Evolutionary conservation across 2,329 filamentous ascomycete species (phyloP).

Genomic region (Arthrobotrys sphaeroides): DNA sequence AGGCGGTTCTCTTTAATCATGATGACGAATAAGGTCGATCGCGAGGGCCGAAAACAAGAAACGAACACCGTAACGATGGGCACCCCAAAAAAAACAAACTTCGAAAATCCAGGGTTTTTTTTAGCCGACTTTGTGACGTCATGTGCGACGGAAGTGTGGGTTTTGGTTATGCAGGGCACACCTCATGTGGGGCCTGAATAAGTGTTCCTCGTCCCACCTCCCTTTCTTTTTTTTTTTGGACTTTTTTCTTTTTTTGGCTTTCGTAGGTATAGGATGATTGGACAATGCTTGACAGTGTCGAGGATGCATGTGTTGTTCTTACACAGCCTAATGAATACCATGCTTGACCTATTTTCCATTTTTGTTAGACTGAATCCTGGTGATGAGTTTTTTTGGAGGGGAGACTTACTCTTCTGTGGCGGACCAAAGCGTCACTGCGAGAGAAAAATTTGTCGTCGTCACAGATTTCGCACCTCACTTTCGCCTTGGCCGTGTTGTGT

Average conservation of each 20-base stretch:
- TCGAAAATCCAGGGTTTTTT: conserved; percentile 35
- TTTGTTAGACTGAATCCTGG: conserved; percentile 52
- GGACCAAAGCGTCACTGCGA: conserved; percentile 89
- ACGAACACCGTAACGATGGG: conserved; percentile 18
- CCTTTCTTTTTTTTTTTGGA: not conserved
- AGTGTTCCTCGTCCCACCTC: not conserved
- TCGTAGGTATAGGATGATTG: conserved; percentile 1
- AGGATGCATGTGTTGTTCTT: conserved; percentile 15
- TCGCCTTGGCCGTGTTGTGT: conserved; percentile 92
- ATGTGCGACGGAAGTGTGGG: conserved; percentile 26
- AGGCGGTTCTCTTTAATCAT: conserved; percentile 34
- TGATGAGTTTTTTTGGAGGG: conserved; percentile 22
- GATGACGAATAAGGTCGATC: conserved; percentile 53
- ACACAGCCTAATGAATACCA: conserved; percentile 55
- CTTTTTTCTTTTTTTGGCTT: not conserved
- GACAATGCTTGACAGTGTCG: not conserved
- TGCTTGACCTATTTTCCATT: conserved; percentile 56
- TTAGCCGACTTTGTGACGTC: conserved; percentile 38
- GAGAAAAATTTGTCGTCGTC: conserved; percentile 98
- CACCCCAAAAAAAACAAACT: conserved; percentile 18
- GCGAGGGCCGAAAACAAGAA: conserved; percentile 40
- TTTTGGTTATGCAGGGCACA: conserved; percentile 45
- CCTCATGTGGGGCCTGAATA: conserved; percentile 14
- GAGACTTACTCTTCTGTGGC: conserved; percentile 73
- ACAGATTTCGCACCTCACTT: conserved; percentile 91